Conservation (phyloP, 371 early-diverging fungal species). For the Parasitella parasitica region DNA sequence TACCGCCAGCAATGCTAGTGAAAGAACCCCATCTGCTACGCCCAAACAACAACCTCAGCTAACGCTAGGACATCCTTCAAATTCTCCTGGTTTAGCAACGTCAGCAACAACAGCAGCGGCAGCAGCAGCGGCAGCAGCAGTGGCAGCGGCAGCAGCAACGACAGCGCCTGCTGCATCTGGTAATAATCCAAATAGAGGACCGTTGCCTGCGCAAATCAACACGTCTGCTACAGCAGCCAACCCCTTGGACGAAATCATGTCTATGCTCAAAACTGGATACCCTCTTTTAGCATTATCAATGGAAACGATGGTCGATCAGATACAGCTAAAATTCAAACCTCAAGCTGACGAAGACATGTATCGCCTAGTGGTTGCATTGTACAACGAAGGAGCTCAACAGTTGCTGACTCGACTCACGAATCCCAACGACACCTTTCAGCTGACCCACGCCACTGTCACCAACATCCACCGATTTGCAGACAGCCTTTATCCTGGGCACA, state of each 20-base stretch:
- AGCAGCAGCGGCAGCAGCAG: background rate
- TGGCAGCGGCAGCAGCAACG: background rate
- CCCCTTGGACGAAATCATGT: constrained; percentile 95
- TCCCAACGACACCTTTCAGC: constrained; percentile 60
- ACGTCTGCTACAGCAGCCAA: constrained; percentile 30
- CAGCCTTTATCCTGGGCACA: constrained; percentile 74
- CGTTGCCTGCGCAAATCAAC: constrained; percentile 9
- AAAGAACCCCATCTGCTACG: background rate
- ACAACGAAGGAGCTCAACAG: constrained; percentile 88
- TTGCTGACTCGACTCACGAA: constrained; percentile 61
- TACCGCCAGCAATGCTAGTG: background rate
- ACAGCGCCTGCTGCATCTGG: background rate
- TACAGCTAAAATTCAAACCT: constrained; percentile 88
- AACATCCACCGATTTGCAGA: constrained; percentile 86
- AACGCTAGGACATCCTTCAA: background rate
- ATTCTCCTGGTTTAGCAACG: background rate
- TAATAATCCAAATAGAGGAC: background rate
- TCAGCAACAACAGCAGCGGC: background rate
- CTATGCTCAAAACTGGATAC: constrained; percentile 94
- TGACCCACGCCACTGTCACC: constrained; percentile 76
- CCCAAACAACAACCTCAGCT: background rate
- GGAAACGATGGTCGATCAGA: constrained; percentile 98
- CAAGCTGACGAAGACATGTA: constrained; percentile 96
- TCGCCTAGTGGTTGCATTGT: constrained; percentile 85
- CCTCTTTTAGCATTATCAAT: constrained; percentile 93